Base-by-base conservation (phyloP, 192 early-diverging fungal genomes). In the Backusella psychrophila region DNA sequence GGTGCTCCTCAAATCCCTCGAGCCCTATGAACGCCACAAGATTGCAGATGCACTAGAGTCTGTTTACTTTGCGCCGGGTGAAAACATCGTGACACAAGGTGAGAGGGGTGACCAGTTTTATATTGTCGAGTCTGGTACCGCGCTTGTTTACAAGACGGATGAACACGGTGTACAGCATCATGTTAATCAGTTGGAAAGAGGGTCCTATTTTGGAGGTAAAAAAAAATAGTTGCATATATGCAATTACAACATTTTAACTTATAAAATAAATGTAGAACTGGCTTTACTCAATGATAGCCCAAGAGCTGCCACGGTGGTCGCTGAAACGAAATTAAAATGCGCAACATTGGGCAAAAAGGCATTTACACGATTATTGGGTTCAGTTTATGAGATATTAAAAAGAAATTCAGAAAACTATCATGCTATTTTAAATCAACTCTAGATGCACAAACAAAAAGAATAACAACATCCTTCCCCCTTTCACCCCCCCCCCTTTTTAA, bases 11-110 rank as follows among this genome's bases (percentile, higher is more conserved):
- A 85, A 90, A 21, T 96, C 94, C 19, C 87, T 99, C 44, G 94
- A 98, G 82, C 89, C 95, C 1, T 99, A 99, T 82, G 98, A 99
- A 81, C 91, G 98, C 33, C 96, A 97, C 83, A 99, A 99, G 84
- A 98, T 99, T 81, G 97, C 98, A 17, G 98, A 99, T 85, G 96
- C 96, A 6, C 85, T 99, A 31, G 98, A 99, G 80, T 92, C 94
- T n/a, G 89, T 96, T 17, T 90, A 90, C 21, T 99, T 92, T 86
- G 87, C 90, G 46, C 94, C 96, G 75, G 89, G 89, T 33, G 91
- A 97, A 26, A 82, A 90, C 9, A 92, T 99, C 39, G 93, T 99
- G 41, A 82, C 85, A 74, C 96, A 99, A 85, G 98, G 98, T 8
- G 98, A 98, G 75, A 89, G 91, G 35, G 98, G 98, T 46, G 91